Evolutionary conservation across 192 early-diverging fungal genomes (phyloP).

Genomic region (Endogone sp.): DNA sequence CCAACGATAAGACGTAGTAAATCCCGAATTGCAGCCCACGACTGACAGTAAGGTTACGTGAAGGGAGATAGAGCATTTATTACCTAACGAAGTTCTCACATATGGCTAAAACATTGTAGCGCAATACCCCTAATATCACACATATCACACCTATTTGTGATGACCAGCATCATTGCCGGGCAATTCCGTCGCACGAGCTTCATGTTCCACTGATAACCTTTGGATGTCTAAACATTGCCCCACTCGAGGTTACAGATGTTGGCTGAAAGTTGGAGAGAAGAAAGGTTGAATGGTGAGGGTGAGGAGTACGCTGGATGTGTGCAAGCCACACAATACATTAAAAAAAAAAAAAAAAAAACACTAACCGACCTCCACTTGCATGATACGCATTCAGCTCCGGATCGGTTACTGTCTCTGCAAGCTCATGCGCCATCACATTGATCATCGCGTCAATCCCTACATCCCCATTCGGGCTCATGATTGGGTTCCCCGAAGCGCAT

Average conservation of each 20-base stretch:
- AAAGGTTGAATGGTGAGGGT: not conserved
- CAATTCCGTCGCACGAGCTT: too few relatives aligned
- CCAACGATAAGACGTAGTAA: too few relatives aligned
- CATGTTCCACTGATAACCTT: not conserved
- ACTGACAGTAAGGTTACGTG: too few relatives aligned
- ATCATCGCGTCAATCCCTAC: constrained; percentile 35
- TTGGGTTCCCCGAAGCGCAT: constrained; percentile 5
- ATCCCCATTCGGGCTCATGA: constrained; percentile 18
- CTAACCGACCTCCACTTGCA: not conserved
- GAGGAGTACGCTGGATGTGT: not conserved
- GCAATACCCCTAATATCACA: too few relatives aligned
- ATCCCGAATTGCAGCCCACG: too few relatives aligned
- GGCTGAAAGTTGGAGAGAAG: not conserved
- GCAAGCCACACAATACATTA: not conserved
- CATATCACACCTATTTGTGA: too few relatives aligned
- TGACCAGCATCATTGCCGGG: too few relatives aligned
- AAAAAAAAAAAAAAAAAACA: not conserved
- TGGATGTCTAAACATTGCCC: not conserved
- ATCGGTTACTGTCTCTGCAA: constrained; percentile 21
- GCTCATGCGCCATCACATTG: constrained; percentile 28
- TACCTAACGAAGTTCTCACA: too few relatives aligned
- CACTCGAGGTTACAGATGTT: not conserved
- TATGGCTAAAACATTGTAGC: too few relatives aligned
- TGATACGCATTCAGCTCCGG: constrained; percentile 22
- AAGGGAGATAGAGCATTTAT: too few relatives aligned